phyloP scores from a whole-genome alignment of 2,329 filamentous ascomycete genomes.

The Aspergillus sclerotialis region DNA sequence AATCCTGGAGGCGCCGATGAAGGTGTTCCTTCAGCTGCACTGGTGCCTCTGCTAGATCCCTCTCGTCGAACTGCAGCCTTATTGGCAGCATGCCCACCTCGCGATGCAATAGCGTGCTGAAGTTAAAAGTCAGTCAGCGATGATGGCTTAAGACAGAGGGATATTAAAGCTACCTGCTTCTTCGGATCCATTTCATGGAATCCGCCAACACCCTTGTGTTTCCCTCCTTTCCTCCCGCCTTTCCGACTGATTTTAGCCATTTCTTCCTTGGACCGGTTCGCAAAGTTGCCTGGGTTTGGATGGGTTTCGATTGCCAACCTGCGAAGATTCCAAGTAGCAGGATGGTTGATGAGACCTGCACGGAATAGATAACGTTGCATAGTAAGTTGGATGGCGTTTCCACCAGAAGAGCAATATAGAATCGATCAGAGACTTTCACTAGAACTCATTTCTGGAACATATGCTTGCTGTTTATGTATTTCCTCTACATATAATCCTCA shows the following conservation, averaged over 20 bases:
- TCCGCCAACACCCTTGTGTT: conserved; percentile 17
- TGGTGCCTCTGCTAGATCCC: conserved; percentile 5
- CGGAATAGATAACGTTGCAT: conserved; percentile 3
- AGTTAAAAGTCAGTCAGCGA: not conserved
- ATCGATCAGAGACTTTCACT: too few species aligned
- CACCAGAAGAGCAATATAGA: too few species aligned
- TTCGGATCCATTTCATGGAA: conserved; percentile 21
- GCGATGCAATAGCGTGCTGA: conserved; percentile 19
- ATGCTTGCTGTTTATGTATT: not conserved
- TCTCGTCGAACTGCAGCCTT: conserved; percentile 7
- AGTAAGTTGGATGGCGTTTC: not conserved
- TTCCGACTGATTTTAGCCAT: conserved; percentile 18
- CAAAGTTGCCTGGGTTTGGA: conserved; percentile 29
- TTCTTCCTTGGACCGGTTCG: conserved; percentile 22
- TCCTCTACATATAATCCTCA: too few species aligned
- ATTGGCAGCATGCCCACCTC: conserved; percentile 15
- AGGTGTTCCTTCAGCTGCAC: too few species aligned
- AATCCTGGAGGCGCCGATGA: conserved; percentile 14
- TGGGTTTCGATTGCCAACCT: conserved; percentile 13
- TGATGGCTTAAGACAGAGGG: not conserved
- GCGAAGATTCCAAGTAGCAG: conserved; percentile 2
- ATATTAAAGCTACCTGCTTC: conserved; percentile 17
- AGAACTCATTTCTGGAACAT: not conserved
- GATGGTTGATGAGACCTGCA: not conserved
- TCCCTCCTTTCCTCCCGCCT: conserved; percentile 22